These are phyloP conservation scores for Monilinia laxa DNA, from an alignment of 2,329 filamentous ascomycete genomes.

Conservation along the genomic window DNA sequence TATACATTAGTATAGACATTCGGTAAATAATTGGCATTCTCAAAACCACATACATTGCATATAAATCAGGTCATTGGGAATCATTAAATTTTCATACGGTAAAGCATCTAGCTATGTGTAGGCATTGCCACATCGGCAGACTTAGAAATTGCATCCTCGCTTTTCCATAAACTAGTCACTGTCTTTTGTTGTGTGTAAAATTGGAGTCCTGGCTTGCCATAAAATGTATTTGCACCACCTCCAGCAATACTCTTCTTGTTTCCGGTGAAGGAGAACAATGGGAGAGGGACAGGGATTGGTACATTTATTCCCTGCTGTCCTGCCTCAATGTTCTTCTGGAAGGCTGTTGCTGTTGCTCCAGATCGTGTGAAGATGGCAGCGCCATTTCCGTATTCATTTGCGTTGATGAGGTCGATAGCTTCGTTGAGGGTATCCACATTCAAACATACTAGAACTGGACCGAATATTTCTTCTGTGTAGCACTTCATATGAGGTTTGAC, in stretches of 20 bases:
- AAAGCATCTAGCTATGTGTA: slow-evolving; percentile 47
- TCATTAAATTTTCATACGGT: slow-evolving; percentile 14
- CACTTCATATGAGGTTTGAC: slow-evolving; percentile 80
- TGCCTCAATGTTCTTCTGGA: slow-evolving; percentile 79
- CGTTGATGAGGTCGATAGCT: slow-evolving; percentile 78
- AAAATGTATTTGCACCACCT: slow-evolving; percentile 90
- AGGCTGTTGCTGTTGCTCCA: slow-evolving; percentile 72
- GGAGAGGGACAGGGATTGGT: slow-evolving; percentile 65
- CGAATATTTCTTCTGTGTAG: slow-evolving; percentile 84
- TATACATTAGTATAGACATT: background rate
- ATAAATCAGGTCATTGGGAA: background rate
- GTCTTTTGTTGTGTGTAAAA: slow-evolving; percentile 99
- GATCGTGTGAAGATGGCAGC: slow-evolving; percentile 81
- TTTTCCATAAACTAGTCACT: slow-evolving; percentile 87
- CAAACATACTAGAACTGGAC: slow-evolving; percentile 78
- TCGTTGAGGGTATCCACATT: slow-evolving; percentile 77
- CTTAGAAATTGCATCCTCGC: slow-evolving; percentile 77
- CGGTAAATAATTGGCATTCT: background rate
- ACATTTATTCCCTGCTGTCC: slow-evolving; percentile 87
- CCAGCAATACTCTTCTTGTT: slow-evolving; percentile 92
- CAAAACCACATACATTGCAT: background rate
- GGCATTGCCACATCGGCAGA: slow-evolving; percentile 92
- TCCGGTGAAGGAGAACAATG: slow-evolving; percentile 71
- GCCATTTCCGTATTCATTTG: slow-evolving; percentile 84
- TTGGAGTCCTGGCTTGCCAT: slow-evolving; percentile 85